These are phyloP conservation scores for Blastobotrys indianensis DNA, from an alignment of 1,139 yeast species.

Conservation along the genomic window DNA sequence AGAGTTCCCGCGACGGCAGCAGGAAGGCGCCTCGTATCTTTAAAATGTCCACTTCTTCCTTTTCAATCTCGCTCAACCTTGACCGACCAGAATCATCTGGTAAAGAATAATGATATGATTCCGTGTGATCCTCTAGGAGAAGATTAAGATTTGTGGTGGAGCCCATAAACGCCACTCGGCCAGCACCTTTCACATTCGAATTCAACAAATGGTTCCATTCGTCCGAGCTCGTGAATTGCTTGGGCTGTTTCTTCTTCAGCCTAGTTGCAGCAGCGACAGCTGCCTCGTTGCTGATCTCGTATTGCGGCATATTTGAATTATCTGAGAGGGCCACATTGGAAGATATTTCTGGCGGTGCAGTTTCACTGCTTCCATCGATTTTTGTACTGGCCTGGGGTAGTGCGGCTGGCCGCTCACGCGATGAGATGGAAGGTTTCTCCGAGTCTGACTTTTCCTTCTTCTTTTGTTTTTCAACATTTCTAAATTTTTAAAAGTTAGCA, in stretches of 20 bases:
- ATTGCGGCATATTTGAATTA: constrained; percentile 10
- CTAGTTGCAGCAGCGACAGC: constrained; percentile 7
- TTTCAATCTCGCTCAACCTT: constrained; percentile 41
- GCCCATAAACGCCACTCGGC: constrained; percentile 30
- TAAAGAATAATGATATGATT: constrained; percentile 32
- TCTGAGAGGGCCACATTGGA: constrained; percentile 1
- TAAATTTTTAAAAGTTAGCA: neutral
- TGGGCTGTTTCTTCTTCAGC: constrained; percentile 8
- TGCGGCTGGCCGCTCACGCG: constrained; percentile 5
- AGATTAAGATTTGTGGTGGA: constrained; percentile 32
- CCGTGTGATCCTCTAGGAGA: constrained; percentile 29
- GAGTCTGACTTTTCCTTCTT: constrained; percentile 3
- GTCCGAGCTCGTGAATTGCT: constrained; percentile 10
- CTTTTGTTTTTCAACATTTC: neutral
- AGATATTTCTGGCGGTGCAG: neutral
- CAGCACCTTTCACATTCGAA: constrained; percentile 21
- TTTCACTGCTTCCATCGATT: neutral
- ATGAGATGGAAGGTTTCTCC: neutral
- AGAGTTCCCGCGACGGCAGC: constrained; percentile 56
- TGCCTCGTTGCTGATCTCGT: constrained; percentile 7
- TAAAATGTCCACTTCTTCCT: constrained; percentile 63
- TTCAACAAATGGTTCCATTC: constrained; percentile 18
- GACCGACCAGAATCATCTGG: constrained; percentile 31
- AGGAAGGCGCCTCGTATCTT: constrained; percentile 67
- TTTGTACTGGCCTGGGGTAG: constrained; percentile 4